phyloP scores from a whole-genome alignment of 192 early-diverging fungal species.

The Obelidium mucronatum region DNA sequence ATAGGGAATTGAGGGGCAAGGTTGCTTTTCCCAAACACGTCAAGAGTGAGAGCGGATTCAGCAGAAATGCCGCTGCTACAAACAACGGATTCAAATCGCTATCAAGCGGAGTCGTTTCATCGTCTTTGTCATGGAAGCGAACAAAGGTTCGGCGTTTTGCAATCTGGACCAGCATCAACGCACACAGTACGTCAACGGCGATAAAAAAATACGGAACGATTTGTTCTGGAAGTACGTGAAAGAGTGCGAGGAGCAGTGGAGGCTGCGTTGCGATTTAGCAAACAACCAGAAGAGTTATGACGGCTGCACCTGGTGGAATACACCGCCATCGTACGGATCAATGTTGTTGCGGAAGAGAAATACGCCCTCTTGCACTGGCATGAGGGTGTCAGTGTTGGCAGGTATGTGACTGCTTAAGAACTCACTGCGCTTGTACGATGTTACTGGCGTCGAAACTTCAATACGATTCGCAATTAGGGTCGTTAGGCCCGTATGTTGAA shows the following conservation, averaged over 20 bases:
- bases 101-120: conserved; percentile 46
- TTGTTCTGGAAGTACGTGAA: conserved; percentile 61
- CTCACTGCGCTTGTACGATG: conserved; percentile 84
- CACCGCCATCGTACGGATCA: conserved; percentile 86
- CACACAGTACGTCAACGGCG: conserved; percentile 70
- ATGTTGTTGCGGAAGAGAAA: conserved; percentile 77
- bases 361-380: conserved; percentile 83
- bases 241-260: conserved; percentile 79
- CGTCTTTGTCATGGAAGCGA: conserved; percentile 25
- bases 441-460: conserved; percentile 87
- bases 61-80: conserved; percentile 65
- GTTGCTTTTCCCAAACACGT: conserved; percentile 81
- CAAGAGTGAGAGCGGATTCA: conserved; percentile 84
- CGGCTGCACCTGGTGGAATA: conserved; percentile 80
- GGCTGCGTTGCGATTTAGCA: conserved; percentile 41
- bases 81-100: conserved; percentile 50
- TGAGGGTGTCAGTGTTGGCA: not conserved
- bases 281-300: not conserved
- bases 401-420: not conserved
- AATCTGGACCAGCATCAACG: conserved; percentile 65
- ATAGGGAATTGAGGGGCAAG: conserved; percentile 75
- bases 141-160: conserved; percentile 37
- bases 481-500: conserved; percentile 24
- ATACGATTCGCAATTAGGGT: conserved; percentile 37
- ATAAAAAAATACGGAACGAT: conserved; percentile 65